Percentiles rank a stretch among this genome's conserved stretches.
Evolutionary conservation across 768 basidiomycete genomes (phyloP).

Genomic region (Kwoniella dendrophila): DNA sequence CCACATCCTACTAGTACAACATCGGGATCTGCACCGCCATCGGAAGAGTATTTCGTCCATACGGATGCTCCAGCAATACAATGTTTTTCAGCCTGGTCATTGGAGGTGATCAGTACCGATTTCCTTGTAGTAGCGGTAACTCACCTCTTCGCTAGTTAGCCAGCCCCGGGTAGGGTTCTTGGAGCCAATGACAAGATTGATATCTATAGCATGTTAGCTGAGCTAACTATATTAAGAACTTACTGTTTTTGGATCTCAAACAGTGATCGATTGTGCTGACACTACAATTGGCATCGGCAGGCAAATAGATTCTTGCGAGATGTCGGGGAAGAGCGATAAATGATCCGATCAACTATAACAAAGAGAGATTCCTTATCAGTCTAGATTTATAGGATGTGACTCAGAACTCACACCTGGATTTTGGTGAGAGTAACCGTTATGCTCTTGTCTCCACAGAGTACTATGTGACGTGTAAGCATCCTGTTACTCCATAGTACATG

Average conservation of each 20-base stretch:
- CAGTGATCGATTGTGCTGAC: constrained; percentile 82
- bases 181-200: constrained; percentile 72
- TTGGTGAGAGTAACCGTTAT: constrained; percentile 86
- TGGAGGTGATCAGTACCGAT: not conserved
- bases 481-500: not conserved
- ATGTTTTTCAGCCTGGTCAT: constrained; percentile 61
- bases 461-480: not conserved
- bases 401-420: constrained; percentile 41
- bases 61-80: constrained; percentile 84
- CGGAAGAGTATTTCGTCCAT: constrained; percentile 80
- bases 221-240: constrained; percentile 8
- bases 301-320: constrained; percentile 60
- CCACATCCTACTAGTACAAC: constrained; percentile 81
- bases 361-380: constrained; percentile 42
- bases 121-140: constrained; percentile 12
- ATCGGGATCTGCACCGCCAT: constrained; percentile 62
- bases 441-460: constrained; percentile 74
- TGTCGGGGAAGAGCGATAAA: constrained; percentile 73
- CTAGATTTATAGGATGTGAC: not conserved
- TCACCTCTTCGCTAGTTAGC: constrained; percentile 38
- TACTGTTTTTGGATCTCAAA: constrained; percentile 76
- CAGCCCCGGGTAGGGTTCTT: constrained; percentile 62
- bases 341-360: constrained; percentile 73
- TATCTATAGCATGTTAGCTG: constrained; percentile 31
- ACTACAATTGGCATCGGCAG: constrained; percentile 88